A percentile compares a stretch with the other conserved stretches of the same genome.
These are phyloP conservation scores for Crassisporium funariophilum DNA, from an alignment of 768 basidiomycete genomes.

Conservation along the genomic window DNA sequence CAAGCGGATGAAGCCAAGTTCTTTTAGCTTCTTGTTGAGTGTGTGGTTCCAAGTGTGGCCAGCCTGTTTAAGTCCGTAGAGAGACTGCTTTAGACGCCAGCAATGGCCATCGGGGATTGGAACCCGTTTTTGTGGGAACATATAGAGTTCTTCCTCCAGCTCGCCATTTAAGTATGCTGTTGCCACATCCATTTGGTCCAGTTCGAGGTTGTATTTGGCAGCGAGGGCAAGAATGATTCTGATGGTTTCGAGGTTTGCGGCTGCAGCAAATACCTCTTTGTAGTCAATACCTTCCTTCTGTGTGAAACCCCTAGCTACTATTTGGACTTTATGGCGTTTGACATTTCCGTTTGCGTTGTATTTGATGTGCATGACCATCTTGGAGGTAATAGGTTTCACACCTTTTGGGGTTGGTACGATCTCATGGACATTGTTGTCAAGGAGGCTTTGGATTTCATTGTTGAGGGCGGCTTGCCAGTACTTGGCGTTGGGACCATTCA, in stretches of 20 bases:
- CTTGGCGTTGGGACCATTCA: slow-evolving; percentile 1
- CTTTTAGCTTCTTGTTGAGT: slow-evolving; percentile 10
- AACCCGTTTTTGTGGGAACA: slow-evolving; percentile 11
- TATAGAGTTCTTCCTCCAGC: slow-evolving; percentile 18
- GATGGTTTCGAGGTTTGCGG: slow-evolving; percentile 16
- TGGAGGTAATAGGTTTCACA: slow-evolving; percentile 16
- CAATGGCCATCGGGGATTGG: slow-evolving; percentile 8
- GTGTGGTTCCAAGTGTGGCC: no score
- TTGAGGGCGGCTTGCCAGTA: slow-evolving; percentile 6
- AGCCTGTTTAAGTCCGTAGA: slow-evolving; percentile 21
- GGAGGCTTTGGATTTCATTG: slow-evolving; percentile 8
- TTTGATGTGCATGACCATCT: slow-evolving; percentile 9
- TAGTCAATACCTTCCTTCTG: slow-evolving; percentile 21
- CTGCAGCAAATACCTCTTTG: slow-evolving; percentile 17
- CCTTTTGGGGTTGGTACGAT: slow-evolving; percentile 8
- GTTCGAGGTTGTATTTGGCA: slow-evolving; percentile 16
- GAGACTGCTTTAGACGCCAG: slow-evolving; percentile 14
- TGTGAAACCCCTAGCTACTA: no score
- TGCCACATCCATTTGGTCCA: slow-evolving; percentile 22
- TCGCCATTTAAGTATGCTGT: slow-evolving; percentile 22
- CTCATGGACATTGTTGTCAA: slow-evolving; percentile 9
- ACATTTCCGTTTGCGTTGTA: no score
- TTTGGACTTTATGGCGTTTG: no score
- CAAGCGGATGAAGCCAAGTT: slow-evolving; percentile 8
- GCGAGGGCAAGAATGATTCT: slow-evolving; percentile 17